Conservation (phyloP, 2,329 filamentous ascomycete genomes). For the Keithomyces neogunnii region DNA sequence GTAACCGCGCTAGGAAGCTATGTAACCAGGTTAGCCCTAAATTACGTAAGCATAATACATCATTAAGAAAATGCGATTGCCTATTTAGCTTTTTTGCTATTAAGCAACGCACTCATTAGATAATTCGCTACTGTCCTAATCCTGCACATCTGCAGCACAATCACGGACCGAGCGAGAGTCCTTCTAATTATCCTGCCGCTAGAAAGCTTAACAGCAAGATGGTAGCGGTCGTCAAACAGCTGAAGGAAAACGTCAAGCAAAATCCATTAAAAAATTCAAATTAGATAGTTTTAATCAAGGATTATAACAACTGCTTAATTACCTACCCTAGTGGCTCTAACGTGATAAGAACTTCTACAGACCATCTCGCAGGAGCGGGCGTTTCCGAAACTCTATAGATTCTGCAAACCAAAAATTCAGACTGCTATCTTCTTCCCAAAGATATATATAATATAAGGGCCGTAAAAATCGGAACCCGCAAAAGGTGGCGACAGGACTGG, state of each 20-base stretch:
- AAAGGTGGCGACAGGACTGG: slow-evolving; percentile 50
- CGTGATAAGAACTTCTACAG: slow-evolving; percentile 7
- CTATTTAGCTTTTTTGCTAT: slow-evolving; percentile 62
- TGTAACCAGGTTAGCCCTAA: slow-evolving; percentile 55
- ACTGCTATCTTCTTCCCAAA: slow-evolving; percentile 53
- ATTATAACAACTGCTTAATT: too few species aligned
- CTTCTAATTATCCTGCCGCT: slow-evolving; percentile 56
- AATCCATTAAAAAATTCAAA: slow-evolving; percentile 4
- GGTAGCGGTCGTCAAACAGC: slow-evolving; percentile 56
- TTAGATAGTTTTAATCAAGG: neutral
- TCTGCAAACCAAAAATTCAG: slow-evolving; percentile 54
- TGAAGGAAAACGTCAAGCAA: slow-evolving; percentile 55
- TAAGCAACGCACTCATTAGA: slow-evolving; percentile 59
- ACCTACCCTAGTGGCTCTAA: too few species aligned
- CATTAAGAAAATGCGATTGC: slow-evolving; percentile 60
- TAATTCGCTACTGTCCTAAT: slow-evolving; percentile 55
- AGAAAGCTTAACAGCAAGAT: slow-evolving; percentile 59
- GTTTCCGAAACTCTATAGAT: slow-evolving; percentile 60
- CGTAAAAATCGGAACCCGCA: slow-evolving; percentile 55
- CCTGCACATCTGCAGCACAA: slow-evolving; percentile 51
- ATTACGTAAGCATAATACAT: slow-evolving; percentile 56
- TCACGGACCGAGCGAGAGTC: slow-evolving; percentile 58
- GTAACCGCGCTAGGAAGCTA: slow-evolving; percentile 56
- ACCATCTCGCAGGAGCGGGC: slow-evolving; percentile 42
- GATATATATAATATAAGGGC: slow-evolving; percentile 62